A percentile compares a stretch with the other conserved stretches of the same genome.
Evolutionary conservation across 305 asterid genomes (phyloP).

Genomic region (Solanum hybrid): DNA sequence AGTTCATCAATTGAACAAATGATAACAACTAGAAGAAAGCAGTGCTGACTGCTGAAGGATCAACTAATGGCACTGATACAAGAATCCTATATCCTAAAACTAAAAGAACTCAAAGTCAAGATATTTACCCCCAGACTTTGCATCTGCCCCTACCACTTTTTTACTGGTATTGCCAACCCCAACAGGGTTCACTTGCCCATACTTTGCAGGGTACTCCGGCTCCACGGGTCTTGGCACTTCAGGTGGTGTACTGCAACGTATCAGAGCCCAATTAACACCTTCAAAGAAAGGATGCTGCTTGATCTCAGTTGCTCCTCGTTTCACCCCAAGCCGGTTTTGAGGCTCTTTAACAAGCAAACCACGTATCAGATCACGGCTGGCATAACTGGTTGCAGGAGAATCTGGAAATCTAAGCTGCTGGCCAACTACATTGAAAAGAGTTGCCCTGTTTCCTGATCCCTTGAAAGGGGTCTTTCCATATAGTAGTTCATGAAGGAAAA

Average conservation of each 20-base stretch:
- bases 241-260: conserved; percentile 91
- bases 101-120: conserved; percentile 99
- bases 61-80: conserved; percentile 20
- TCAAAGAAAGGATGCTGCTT: conserved; percentile 94
- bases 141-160: conserved; percentile 53
- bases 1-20: neutral
- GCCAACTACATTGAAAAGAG: conserved; percentile 88
- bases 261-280: conserved; percentile 95
- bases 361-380: conserved; percentile 78
- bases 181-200: conserved; percentile 50
- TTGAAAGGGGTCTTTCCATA: conserved; percentile 92
- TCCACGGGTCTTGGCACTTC: conserved; percentile 84
- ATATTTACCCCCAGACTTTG: conserved; percentile 79
- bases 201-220: conserved; percentile 49
- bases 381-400: conserved; percentile 80
- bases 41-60: neutral
- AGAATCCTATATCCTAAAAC: conserved; percentile 22
- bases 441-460: conserved; percentile 89
- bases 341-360: conserved; percentile 95
- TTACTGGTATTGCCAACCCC: conserved; percentile 53
- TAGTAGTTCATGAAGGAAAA: conserved; percentile 74
- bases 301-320: conserved; percentile 87
- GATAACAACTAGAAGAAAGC: neutral
- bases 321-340: conserved; percentile 77
- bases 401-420: conserved; percentile 83